Conservation (phyloP, 768 basidiomycete genomes). For the Tubosaeta sp. region DNA sequence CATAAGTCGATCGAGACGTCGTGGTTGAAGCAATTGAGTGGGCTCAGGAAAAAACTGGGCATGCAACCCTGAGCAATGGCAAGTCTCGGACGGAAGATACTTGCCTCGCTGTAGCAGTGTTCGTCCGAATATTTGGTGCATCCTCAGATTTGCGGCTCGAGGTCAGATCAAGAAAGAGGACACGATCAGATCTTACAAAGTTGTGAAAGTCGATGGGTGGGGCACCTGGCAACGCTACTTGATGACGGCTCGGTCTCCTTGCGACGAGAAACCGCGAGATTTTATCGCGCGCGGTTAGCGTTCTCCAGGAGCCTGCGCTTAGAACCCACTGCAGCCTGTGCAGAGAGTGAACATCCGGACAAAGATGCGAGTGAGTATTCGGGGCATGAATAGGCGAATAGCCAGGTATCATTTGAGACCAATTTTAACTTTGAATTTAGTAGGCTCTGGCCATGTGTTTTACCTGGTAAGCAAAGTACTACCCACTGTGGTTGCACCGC, state of each 20-base stretch:
- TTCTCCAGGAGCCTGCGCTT: slow-evolving; percentile 59
- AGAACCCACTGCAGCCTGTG: slow-evolving; percentile 52
- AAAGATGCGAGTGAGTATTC: neutral
- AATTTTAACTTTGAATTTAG: too few species aligned
- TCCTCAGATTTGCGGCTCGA: slow-evolving; percentile 59
- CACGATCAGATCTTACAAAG: slow-evolving; percentile 35
- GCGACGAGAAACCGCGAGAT: slow-evolving; percentile 50
- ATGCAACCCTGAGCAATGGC: neutral
- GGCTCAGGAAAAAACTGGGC: slow-evolving; percentile 51
- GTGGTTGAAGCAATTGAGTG: slow-evolving; percentile 62
- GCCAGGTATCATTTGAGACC: slow-evolving; percentile 33
- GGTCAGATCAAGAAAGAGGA: neutral
- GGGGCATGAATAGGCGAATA: slow-evolving; percentile 51
- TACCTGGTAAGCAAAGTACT: too few species aligned
- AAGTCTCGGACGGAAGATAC: slow-evolving; percentile 2
- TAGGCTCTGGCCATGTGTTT: too few species aligned
- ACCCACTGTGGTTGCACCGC: too few species aligned
- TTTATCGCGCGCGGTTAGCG: slow-evolving; percentile 64
- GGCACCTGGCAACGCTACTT: slow-evolving; percentile 48
- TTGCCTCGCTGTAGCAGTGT: slow-evolving; percentile 50
- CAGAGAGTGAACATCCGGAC: neutral
- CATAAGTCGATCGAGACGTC: slow-evolving; percentile 55
- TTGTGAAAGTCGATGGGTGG: slow-evolving; percentile 56
- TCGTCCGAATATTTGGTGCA: slow-evolving; percentile 56
- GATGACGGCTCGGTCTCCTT: slow-evolving; percentile 63